Conservation (phyloP, 345 rosid species). For the Bruguiera sexangula region DNA sequence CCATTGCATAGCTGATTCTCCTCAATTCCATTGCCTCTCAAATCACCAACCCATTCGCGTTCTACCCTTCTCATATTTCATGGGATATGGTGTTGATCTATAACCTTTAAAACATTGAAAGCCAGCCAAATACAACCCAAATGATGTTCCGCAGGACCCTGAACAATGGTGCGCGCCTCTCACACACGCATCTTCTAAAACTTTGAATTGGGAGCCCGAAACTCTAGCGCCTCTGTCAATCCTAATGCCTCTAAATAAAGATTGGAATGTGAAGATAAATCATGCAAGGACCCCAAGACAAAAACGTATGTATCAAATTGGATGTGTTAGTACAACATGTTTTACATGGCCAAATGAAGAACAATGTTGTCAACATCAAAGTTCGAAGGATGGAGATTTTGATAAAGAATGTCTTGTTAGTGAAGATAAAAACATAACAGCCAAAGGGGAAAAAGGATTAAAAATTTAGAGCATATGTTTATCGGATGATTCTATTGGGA, state of each 20-base stretch:
- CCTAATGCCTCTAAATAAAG: neutral
- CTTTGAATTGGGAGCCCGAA: no score
- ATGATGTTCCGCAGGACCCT: neutral
- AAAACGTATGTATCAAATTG: no score
- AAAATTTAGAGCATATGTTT: neutral
- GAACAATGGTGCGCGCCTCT: neutral
- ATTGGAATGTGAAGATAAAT: neutral
- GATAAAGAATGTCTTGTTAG: neutral
- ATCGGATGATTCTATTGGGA: neutral
- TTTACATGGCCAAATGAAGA: no score
- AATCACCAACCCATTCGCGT: constrained; percentile 30
- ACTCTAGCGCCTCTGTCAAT: neutral
- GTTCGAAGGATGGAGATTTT: no score
- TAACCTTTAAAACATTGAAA: neutral
- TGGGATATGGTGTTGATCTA: neutral
- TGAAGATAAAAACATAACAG: neutral
- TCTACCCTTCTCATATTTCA: constrained; percentile 45
- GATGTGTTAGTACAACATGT: no score
- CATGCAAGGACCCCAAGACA: no score
- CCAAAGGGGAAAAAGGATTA: no score
- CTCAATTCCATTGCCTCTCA: constrained; percentile 39
- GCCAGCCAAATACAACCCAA: neutral
- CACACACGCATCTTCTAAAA: no score
- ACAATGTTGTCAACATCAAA: no score
- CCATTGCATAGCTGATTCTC: constrained; percentile 26